These are phyloP conservation scores for Bjerkandera adusta DNA, from an alignment of 1,284 basidiomycete genomes.

Conservation along the genomic window DNA sequence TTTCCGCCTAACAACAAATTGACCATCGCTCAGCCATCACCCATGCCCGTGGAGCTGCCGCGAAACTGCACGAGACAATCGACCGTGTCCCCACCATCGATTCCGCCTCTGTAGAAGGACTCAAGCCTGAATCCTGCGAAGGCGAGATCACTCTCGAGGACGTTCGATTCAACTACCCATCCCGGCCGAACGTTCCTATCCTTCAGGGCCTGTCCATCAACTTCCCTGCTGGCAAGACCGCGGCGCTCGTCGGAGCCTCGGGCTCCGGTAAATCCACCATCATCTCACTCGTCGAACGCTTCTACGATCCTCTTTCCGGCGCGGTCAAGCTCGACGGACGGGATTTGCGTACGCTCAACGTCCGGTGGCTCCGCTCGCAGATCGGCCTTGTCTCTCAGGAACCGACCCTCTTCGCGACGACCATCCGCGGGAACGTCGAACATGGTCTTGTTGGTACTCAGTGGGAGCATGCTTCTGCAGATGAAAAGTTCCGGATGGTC, in stretches of 20 bases:
- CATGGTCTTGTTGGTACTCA: conserved; percentile 85
- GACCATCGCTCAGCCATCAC: conserved; percentile 56
- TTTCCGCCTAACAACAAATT: conserved; percentile 45
- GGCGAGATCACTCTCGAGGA: conserved; percentile 78
- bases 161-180: conserved; percentile 88
- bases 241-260: conserved; percentile 84
- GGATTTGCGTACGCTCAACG: conserved; percentile 76
- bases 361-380: conserved; percentile 86
- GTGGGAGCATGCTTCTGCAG: conserved; percentile 67
- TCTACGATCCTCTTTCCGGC: conserved; percentile 81
- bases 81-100: conserved; percentile 86
- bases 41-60: conserved; percentile 88
- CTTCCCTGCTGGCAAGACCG: conserved; percentile 76
- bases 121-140: conserved; percentile 68
- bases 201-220: conserved; percentile 69
- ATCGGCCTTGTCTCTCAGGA: conserved; percentile 91
- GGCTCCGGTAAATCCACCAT: conserved; percentile 86
- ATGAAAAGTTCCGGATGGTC: conserved; percentile 76
- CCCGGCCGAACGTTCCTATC: conserved; percentile 81
- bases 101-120: conserved; percentile 67
- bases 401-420: conserved; percentile 82
- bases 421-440: conserved; percentile 76
- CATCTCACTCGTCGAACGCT: conserved; percentile 75
- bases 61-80: conserved; percentile 90
- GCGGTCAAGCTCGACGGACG: conserved; percentile 74